phyloP scores from a whole-genome alignment of 306 rosid genomes.

The Inga oerstediana region DNA sequence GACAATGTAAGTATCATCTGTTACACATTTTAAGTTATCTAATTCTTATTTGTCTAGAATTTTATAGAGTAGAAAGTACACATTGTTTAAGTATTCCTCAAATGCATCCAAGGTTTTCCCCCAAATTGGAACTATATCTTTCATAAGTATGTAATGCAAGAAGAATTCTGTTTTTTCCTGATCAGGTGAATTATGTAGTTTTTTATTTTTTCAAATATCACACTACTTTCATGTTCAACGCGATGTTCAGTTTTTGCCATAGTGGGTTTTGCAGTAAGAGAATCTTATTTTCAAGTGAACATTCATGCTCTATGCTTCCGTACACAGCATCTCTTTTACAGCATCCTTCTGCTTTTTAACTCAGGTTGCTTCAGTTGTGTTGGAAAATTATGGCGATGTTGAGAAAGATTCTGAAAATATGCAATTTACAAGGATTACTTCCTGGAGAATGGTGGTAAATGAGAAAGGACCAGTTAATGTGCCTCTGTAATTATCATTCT shows the following conservation, averaged over 20 bases:
- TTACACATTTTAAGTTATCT: constrained; percentile 4
- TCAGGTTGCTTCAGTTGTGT: constrained; percentile 67
- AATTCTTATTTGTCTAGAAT: neutral
- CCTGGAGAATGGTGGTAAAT: constrained; percentile 57
- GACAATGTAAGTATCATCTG: constrained; percentile 33
- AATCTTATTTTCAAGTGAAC: constrained; percentile 8
- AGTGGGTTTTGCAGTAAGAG: neutral
- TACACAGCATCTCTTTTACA: constrained; percentile 23
- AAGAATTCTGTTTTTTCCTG: neutral
- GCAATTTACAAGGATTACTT: constrained; percentile 44
- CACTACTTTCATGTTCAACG: constrained; percentile 6
- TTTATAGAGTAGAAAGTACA: neutral
- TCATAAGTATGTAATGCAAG: neutral
- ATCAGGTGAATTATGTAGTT: constrained; percentile 1
- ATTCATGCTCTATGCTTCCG: constrained; percentile 11
- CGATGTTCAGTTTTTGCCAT: constrained; percentile 7
- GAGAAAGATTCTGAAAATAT: constrained; percentile 34
- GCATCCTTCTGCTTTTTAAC: constrained; percentile 29
- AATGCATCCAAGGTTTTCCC: constrained; percentile 1
- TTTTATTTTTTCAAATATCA: neutral
- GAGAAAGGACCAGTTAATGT: constrained; percentile 62
- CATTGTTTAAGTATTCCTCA: constrained; percentile 14
- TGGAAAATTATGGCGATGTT: constrained; percentile 61
- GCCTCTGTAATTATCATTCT: constrained; percentile 46
- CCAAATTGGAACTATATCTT: constrained; percentile 29